Conservation (phyloP, 306 rosid genomes). For the Gynostemma pentaphyllum region DNA sequence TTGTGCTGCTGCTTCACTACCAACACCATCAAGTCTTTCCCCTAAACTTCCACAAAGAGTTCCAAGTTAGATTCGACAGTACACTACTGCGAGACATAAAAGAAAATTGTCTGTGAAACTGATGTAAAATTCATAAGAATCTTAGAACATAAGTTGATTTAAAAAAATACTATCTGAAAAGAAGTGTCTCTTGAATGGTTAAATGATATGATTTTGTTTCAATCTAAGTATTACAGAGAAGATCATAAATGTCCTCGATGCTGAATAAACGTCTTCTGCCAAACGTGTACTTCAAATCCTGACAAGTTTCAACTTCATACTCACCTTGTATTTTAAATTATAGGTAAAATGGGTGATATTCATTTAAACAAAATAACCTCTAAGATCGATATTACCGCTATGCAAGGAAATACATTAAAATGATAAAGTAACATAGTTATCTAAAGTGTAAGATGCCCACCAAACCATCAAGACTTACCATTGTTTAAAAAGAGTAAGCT, state of each 20-base stretch:
- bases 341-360: background rate
- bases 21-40: slow-evolving; percentile 69
- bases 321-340: background rate
- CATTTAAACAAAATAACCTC: background rate
- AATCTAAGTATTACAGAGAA: no score
- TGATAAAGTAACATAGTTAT: background rate
- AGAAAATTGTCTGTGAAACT: background rate
- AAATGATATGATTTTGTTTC: background rate
- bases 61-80: background rate
- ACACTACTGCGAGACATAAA: background rate
- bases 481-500: background rate
- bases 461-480: no score
- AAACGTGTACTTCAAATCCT: no score
- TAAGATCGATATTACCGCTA: background rate
- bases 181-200: background rate
- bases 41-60: slow-evolving; percentile 32
- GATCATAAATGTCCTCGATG: no score
- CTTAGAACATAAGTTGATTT: background rate
- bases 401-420: background rate
- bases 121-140: background rate
- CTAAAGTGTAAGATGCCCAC: no score
- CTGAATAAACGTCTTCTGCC: no score
- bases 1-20: slow-evolving; percentile 70
- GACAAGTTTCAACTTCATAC: background rate
- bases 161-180: background rate